Conservation (phyloP, 805 yeast genomes). For the Monosporozyma yasuniensis region DNA sequence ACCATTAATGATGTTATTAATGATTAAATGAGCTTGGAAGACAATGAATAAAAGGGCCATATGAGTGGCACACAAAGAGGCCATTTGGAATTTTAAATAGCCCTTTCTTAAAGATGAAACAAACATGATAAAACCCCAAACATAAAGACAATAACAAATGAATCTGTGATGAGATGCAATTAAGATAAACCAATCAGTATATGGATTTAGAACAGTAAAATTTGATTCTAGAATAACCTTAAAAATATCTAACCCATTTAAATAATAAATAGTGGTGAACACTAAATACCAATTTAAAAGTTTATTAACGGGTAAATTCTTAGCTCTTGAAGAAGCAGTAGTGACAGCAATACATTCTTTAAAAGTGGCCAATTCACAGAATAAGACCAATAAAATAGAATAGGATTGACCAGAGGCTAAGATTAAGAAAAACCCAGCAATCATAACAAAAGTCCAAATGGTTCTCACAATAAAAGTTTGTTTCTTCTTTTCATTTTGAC, state of each 20-base stretch:
- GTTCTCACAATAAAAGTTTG: conserved; percentile 67
- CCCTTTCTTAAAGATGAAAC: conserved; percentile 86
- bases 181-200: not conserved
- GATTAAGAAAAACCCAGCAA: conserved; percentile 56
- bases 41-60: conserved; percentile 87
- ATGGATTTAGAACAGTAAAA: conserved; percentile 38
- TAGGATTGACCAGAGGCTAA: conserved; percentile 80
- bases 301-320: conserved; percentile 71
- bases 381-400: conserved; percentile 60
- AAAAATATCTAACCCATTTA: conserved; percentile 79
- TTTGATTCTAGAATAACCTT: conserved; percentile 31
- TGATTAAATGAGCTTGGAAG: conserved; percentile 88
- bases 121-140: conserved; percentile 81
- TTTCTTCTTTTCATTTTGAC: conserved; percentile 17
- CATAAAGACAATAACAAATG: conserved; percentile 72
- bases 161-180: conserved; percentile 68
- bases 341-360: conserved; percentile 86
- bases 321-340: conserved; percentile 68
- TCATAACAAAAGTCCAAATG: conserved; percentile 90
- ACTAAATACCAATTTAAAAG: conserved; percentile 90
- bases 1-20: conserved; percentile 81
- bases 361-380: conserved; percentile 75
- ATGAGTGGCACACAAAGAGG: conserved; percentile 87
- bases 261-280: conserved; percentile 75
- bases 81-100: conserved; percentile 83